A percentile compares a stretch with the other conserved stretches of the same genome.
Evolutionary conservation across 345 rosid species (phyloP).

Genomic region (Trapa bicornis): DNA sequence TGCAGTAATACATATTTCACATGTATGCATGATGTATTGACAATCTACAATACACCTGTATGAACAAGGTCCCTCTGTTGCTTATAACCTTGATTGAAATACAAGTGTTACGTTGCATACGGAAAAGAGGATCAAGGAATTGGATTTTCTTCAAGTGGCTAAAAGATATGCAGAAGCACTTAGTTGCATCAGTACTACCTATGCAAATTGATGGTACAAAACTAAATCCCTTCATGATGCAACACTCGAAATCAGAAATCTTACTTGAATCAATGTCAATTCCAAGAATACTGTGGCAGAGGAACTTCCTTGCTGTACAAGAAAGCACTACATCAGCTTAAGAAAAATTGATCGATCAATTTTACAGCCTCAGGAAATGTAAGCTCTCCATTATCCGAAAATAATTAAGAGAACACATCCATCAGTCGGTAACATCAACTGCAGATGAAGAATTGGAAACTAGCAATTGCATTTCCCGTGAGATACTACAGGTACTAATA

Average conservation of each 20-base stretch:
- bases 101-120: not conserved
- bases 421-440: not conserved
- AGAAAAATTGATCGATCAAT: too few relatives aligned
- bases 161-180: not conserved
- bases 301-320: slow-evolving; percentile 56
- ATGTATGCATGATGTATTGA: not conserved
- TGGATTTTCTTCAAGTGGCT: not conserved
- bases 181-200: not conserved
- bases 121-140: not conserved
- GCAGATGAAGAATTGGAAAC: not conserved
- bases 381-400: too few relatives aligned
- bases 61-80: too few relatives aligned
- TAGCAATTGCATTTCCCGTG: not conserved
- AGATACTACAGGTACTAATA: too few relatives aligned
- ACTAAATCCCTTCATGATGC: not conserved
- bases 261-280: slow-evolving; percentile 86
- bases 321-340: not conserved
- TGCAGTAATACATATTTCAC: not conserved
- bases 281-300: slow-evolving; percentile 72
- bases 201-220: not conserved
- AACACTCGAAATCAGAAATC: slow-evolving; percentile 11
- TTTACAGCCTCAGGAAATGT: too few relatives aligned
- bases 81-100: too few relatives aligned
- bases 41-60: not conserved
- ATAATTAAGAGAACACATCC: not conserved